Evolutionary conservation across 176 grass and related monocot genomes (phyloP).

Genomic region (Ensete glaucum): DNA sequence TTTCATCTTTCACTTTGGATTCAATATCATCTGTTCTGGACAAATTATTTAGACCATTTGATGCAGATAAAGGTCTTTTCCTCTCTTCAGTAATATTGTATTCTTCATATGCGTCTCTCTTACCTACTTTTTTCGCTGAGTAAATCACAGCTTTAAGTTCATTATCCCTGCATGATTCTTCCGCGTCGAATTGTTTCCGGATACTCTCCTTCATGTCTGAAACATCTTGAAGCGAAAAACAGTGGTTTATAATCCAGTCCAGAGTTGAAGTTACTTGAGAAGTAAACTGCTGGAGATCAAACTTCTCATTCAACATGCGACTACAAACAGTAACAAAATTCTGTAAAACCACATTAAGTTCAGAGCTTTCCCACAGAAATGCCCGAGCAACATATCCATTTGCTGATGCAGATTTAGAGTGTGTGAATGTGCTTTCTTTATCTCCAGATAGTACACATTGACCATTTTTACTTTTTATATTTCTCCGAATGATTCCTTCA

Average conservation of each 20-base stretch:
- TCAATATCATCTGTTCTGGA: slow-evolving; percentile 16
- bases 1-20: slow-evolving; percentile 21
- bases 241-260: slow-evolving; percentile 8
- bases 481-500: slow-evolving; percentile 5
- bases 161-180: slow-evolving; percentile 16
- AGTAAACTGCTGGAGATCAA: neutral
- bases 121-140: neutral
- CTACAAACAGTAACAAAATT: neutral
- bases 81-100: neutral
- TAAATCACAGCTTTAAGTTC: neutral
- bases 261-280: neutral
- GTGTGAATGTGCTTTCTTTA: neutral
- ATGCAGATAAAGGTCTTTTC: neutral
- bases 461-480: neutral
- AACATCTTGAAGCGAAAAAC: slow-evolving; percentile 5
- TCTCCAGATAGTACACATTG: neutral
- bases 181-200: slow-evolving; percentile 10
- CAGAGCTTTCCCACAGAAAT: slow-evolving; percentile 13
- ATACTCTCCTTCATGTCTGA: slow-evolving; percentile 18
- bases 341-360: slow-evolving; percentile 8
- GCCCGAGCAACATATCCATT: slow-evolving; percentile 5
- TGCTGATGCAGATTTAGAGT: neutral
- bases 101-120: slow-evolving; percentile 16
- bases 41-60: slow-evolving; percentile 1
- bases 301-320: neutral